Base-by-base conservation (phyloP, 805 yeast species). In the Vanderwaltozyma tropicalis region DNA sequence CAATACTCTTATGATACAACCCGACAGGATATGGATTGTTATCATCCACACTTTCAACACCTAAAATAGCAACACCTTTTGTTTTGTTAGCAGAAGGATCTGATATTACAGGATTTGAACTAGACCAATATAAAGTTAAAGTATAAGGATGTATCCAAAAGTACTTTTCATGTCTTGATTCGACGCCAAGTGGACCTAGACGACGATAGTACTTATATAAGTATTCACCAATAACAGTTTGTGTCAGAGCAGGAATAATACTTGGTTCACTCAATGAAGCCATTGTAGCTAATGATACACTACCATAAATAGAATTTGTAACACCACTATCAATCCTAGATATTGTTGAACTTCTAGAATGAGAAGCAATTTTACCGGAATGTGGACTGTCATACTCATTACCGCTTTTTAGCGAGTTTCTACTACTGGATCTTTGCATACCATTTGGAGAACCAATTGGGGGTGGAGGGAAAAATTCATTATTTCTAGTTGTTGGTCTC, bases 91-190 rank as follows among this genome's bases (percentile, higher is more conserved):
- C 70, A 0, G 78, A 64, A 9, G 86, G 82, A 47, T 81, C 79
- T 3, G 76, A 71, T 34, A 81, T 55, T 0, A 80, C 80, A 1
- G 96, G 96, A 52, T 83, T 84, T 11, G 77, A 69, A 5, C 73
- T 69, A 3, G 89, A 79, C 98, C 98, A 89, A 59, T 85, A 87
- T 33, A 89, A 66, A 0, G 95, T 85, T 66, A 86, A 63, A 8
- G 92, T 80, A 59, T 88, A 88, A 3, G 98, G 97, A 61, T 89
- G 95, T 32, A 92, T 75, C 97, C 97, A 92, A 70, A 89, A 89
- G 63, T 76, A 89, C 46, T 96, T 72, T 53, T 82, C 92, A 54
- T 89, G 98, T 42, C 96, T 73, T 30, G 74, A 72, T 29, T 84
- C 78, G 7, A 71, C 59, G 28, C 85, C 79, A 35, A 84, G 66